phyloP scores from a whole-genome alignment of 441 rosid genomes.

The Arabidopsis hybrid region DNA sequence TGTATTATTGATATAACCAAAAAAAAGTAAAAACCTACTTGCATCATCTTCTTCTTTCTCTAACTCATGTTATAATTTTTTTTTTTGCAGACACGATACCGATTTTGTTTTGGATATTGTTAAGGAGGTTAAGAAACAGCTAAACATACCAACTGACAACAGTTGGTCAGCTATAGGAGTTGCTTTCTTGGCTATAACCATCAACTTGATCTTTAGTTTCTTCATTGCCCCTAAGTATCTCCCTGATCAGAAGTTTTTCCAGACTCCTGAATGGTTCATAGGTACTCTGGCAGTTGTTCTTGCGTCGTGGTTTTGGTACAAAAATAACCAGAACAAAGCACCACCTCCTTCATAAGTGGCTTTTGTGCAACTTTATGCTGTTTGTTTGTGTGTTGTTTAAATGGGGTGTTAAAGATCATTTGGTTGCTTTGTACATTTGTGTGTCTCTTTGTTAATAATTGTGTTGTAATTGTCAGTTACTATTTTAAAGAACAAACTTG shows the following conservation, averaged over 20 bases:
- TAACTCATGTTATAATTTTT: not conserved
- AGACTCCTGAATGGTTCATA: not conserved
- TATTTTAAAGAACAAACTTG: too few species aligned
- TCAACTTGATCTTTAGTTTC: not conserved
- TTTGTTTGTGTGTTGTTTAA: not conserved
- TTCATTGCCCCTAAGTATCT: not conserved
- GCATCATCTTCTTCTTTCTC: not conserved
- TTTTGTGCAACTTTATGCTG: not conserved
- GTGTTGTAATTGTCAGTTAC: too few species aligned
- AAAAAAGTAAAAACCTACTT: too few species aligned
- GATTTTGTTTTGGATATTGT: not conserved
- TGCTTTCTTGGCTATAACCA: constrained; percentile 2
- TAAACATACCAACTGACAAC: not conserved
- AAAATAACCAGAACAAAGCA: not conserved
- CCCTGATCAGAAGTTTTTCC: not conserved
- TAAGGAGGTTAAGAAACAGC: not conserved
- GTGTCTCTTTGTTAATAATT: too few species aligned
- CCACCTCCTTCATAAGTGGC: not conserved
- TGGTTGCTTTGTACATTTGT: not conserved
- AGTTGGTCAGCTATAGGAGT: not conserved
- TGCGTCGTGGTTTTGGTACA: not conserved
- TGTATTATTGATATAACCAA: too few species aligned
- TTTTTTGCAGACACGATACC: not conserved
- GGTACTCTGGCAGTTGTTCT: constrained; percentile 1
- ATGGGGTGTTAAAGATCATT: not conserved